phyloP scores from a whole-genome alignment of 768 basidiomycete species.

The Mycena polygramma region DNA sequence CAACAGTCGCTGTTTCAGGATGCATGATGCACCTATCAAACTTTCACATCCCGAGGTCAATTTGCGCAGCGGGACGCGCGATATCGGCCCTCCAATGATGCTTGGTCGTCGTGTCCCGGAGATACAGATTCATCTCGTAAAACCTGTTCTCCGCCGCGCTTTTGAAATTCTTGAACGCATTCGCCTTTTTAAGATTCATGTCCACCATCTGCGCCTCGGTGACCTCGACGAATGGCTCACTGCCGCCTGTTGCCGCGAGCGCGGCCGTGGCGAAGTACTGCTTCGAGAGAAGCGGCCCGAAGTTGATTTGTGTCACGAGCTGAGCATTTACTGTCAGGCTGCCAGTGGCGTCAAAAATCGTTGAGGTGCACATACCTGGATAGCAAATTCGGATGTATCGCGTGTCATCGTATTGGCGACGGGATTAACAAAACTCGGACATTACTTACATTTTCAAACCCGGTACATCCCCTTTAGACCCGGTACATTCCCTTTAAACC shows the following conservation, averaged over 20 bases:
- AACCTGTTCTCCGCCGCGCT: conserved; percentile 2
- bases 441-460: too few species aligned
- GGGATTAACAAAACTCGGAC: too few species aligned
- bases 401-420: not conserved
- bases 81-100: too few species aligned
- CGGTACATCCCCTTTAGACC: too few species aligned
- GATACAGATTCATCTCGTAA: conserved; percentile 9
- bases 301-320: conserved; percentile 2
- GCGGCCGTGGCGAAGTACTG: not conserved
- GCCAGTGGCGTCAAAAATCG: too few species aligned
- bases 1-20: too few species aligned
- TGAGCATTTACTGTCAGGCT: too few species aligned
- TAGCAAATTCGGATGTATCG: not conserved
- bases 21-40: too few species aligned
- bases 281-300: conserved; percentile 1
- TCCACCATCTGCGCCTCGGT: not conserved
- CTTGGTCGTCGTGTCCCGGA: too few species aligned
- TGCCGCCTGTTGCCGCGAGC: not conserved
- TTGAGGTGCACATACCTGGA: not conserved
- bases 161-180: conserved; percentile 7
- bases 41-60: too few species aligned
- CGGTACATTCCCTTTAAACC: too few species aligned
- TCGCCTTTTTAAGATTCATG: conserved; percentile 4
- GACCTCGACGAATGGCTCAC: not conserved
- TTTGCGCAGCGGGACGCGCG: too few species aligned